These are phyloP conservation scores for Mucor racemosus DNA, from an alignment of 371 early-diverging fungal genomes.

Conservation along the genomic window DNA sequence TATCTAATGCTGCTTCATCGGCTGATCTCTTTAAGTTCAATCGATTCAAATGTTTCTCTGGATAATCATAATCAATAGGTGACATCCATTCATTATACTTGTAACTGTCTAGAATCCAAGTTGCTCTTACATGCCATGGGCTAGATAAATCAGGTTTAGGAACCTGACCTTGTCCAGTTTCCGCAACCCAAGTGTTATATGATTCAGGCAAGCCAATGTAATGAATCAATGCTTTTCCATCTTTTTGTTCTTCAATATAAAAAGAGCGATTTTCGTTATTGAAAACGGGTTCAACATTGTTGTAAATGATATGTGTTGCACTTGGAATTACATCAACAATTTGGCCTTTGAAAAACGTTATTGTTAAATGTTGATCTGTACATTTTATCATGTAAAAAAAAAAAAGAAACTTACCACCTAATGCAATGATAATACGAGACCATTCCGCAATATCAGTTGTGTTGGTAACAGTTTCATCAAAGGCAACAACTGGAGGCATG, in stretches of 20 bases:
- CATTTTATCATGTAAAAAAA: background rate
- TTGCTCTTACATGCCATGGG: slow-evolving; percentile 63
- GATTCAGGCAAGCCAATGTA: slow-evolving; percentile 78
- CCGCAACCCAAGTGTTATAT: slow-evolving; percentile 68
- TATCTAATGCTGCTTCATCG: slow-evolving; percentile 11
- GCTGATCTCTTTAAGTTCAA: slow-evolving; percentile 29
- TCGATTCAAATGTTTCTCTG: slow-evolving; percentile 24
- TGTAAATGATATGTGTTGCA: slow-evolving; percentile 70
- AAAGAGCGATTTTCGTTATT: slow-evolving; percentile 34
- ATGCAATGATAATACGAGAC: slow-evolving; percentile 32
- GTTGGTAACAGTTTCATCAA: slow-evolving; percentile 52
- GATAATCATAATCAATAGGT: slow-evolving; percentile 64
- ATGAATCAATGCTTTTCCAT: slow-evolving; percentile 61
- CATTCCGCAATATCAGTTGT: slow-evolving; percentile 45
- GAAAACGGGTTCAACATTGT: slow-evolving; percentile 15
- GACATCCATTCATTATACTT: slow-evolving; percentile 77
- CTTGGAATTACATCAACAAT: slow-evolving; percentile 36
- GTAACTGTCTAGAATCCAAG: slow-evolving; percentile 75
- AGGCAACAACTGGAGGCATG: slow-evolving; percentile 47
- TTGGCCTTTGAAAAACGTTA: slow-evolving; percentile 33
- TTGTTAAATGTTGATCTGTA: background rate
- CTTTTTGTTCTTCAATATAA: slow-evolving; percentile 47
- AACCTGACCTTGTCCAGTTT: slow-evolving; percentile 48
- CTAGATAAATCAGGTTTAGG: slow-evolving; percentile 35
- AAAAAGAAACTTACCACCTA: slow-evolving; percentile 54